Evolutionary conservation across 2,329 filamentous ascomycete species (phyloP).

Genomic region (Aspergillus sp.): DNA sequence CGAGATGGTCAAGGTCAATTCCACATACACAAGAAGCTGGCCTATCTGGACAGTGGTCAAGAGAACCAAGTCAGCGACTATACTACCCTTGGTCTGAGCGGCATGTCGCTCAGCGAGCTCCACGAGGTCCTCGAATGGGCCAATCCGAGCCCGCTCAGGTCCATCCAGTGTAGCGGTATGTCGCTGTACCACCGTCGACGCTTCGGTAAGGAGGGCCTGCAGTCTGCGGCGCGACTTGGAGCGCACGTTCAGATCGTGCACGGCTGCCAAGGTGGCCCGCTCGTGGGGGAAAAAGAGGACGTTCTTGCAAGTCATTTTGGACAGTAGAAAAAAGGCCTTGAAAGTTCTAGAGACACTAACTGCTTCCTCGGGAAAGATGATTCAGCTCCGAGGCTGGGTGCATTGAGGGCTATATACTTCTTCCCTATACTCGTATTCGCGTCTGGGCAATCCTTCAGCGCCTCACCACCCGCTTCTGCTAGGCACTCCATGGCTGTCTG

Average conservation of each 20-base stretch:
- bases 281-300: not conserved
- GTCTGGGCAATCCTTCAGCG: too few relatives aligned
- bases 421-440: too few relatives aligned
- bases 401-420: too few relatives aligned
- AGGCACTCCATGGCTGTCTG: too few relatives aligned
- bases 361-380: too few relatives aligned
- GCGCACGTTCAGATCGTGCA: not conserved
- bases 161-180: not conserved
- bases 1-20: too few relatives aligned
- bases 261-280: not conserved
- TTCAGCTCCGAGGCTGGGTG: too few relatives aligned
- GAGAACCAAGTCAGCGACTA: not conserved
- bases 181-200: not conserved
- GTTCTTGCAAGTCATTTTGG: not conserved
- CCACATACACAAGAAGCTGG: slow-evolving; percentile 3
- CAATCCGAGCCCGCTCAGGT: not conserved
- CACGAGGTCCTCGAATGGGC: not conserved
- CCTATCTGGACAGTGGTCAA: not conserved
- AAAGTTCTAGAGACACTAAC: not conserved
- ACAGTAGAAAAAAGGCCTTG: too few relatives aligned
- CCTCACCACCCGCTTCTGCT: too few relatives aligned
- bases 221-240: not conserved
- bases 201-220: not conserved
- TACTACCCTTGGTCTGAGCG: not conserved
- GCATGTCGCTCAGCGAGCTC: not conserved